Percentiles rank a stretch among this genome's conserved stretches.
Conservation (phyloP, 2,329 filamentous ascomycete genomes). For the Aspergillus piperis region DNA sequence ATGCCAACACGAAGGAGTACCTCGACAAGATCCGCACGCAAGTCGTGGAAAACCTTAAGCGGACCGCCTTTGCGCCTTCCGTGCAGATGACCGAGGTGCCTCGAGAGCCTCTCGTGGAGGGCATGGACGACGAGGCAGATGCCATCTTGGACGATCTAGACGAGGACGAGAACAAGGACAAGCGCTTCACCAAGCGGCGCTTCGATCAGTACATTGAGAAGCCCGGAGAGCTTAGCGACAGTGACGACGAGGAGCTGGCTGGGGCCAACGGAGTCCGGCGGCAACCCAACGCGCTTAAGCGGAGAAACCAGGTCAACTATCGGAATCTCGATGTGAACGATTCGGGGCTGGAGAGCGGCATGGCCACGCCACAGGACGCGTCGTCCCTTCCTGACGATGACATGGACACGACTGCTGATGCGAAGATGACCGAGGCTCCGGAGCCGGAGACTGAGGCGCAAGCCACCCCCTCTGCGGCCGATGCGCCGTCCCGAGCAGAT, state of each 20-base stretch:
- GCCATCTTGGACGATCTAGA: conserved; percentile 70
- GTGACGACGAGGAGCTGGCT: conserved; percentile 80
- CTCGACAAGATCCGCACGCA: conserved; percentile 67
- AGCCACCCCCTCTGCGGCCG: conserved; percentile 32
- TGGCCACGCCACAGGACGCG: conserved; percentile 47
- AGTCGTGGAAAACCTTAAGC: conserved; percentile 67
- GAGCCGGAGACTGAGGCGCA: conserved; percentile 39
- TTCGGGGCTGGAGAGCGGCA: conserved; percentile 55
- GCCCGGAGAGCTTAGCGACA: conserved; percentile 81
- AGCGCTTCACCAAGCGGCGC: conserved; percentile 75
- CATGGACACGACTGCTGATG: conserved; percentile 38
- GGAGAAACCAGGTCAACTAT: conserved; percentile 63
- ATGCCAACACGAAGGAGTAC: conserved; percentile 68
- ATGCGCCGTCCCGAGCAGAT: conserved; percentile 33
- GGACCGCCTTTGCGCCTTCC: conserved; percentile 63
- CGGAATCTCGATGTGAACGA: conserved; percentile 59
- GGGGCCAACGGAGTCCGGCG: conserved; percentile 68
- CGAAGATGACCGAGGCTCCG: conserved; percentile 45
- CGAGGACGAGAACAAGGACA: conserved; percentile 82
- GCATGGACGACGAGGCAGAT: conserved; percentile 66
- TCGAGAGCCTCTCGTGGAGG: conserved; percentile 54
- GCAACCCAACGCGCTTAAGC: conserved; percentile 51
- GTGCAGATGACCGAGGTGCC: conserved; percentile 67
- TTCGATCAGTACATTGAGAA: conserved; percentile 78
- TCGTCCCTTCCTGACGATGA: conserved; percentile 50